phyloP scores from a whole-genome alignment of 805 yeast species.

The Monosporozyma yasuniensis region DNA sequence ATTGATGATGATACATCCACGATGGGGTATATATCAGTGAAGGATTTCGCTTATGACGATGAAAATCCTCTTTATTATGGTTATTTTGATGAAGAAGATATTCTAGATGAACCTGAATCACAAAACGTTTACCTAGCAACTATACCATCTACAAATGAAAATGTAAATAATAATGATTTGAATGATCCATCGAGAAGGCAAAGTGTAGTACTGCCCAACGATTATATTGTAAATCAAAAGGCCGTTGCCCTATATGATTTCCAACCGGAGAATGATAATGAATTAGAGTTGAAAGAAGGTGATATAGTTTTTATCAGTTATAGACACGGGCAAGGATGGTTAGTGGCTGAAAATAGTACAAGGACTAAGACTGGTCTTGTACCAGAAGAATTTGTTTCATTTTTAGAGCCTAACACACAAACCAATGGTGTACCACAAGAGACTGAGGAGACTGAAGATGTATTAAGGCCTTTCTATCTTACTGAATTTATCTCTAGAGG shows the following conservation, averaged over 20 bases:
- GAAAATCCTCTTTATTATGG: conserved; percentile 69
- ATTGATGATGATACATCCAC: conserved; percentile 4
- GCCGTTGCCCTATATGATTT: conserved; percentile 90
- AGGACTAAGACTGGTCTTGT: conserved; percentile 64
- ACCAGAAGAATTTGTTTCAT: conserved; percentile 87
- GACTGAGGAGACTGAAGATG: conserved; percentile 14
- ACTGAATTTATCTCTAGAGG: conserved; percentile 27
- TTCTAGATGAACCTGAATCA: conserved; percentile 5
- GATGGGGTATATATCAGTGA: conserved; percentile 41
- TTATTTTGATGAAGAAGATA: conserved; percentile 27
- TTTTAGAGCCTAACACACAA: conserved; percentile 15
- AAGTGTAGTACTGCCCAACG: conserved; percentile 28
- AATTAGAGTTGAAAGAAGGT: conserved; percentile 66
- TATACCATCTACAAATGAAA: conserved; percentile 1
- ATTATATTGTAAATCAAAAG: conserved; percentile 37
- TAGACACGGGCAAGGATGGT: conserved; percentile 97
- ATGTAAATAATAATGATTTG: conserved; percentile 14
- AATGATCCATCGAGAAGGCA: conserved; percentile 20
- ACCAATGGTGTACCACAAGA: conserved; percentile 1
- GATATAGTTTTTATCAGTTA: conserved; percentile 79
- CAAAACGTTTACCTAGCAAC: conserved; percentile 6
- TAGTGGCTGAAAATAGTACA: conserved; percentile 63
- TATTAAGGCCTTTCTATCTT: conserved; percentile 41
- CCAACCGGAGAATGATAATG: conserved; percentile 90
- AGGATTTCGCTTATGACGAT: conserved; percentile 75